Evolutionary conservation across 805 yeast genomes (phyloP).

Genomic region (Kluyveromyces dobzhanskii): DNA sequence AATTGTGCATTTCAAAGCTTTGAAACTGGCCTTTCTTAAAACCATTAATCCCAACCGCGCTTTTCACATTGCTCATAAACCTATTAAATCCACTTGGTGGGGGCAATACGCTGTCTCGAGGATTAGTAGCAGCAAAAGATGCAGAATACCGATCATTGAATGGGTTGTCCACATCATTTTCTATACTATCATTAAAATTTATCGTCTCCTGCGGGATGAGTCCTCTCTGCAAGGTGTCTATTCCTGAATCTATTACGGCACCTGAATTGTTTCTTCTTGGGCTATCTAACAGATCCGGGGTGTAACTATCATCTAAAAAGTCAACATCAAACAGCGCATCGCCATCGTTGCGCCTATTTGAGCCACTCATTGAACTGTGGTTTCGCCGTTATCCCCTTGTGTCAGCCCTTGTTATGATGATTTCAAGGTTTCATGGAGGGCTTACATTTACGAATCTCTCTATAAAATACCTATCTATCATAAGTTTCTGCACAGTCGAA

Average conservation of each 20-base stretch:
- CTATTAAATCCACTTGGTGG: constrained; percentile 15
- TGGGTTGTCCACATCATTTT: constrained; percentile 31
- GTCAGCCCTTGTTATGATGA: background rate
- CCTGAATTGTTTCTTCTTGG: constrained; percentile 3
- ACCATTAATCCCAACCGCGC: constrained; percentile 11
- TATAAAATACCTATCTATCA: too few species aligned
- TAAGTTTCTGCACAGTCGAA: too few species aligned
- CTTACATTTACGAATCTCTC: too few species aligned
- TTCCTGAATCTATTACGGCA: constrained; percentile 10
- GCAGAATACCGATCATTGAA: constrained; percentile 12
- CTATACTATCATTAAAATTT: constrained; percentile 29
- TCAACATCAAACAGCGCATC: constrained; percentile 35
- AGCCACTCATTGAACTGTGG: constrained; percentile 1
- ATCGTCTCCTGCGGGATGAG: constrained; percentile 28
- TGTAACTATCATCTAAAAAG: constrained; percentile 21
- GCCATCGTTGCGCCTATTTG: constrained; percentile 6
- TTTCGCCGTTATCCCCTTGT: too few species aligned
- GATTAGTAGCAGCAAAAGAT: background rate
- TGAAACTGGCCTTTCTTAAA: constrained; percentile 8
- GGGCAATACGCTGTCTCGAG: background rate
- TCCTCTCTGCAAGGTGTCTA: constrained; percentile 18
- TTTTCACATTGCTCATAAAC: constrained; percentile 13
- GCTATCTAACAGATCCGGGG: constrained; percentile 8
- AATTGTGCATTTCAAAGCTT: constrained; percentile 26
- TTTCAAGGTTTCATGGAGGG: too few species aligned